Percentiles rank a stretch among this genome's conserved stretches.
These are phyloP conservation scores for Leccinellum albellum DNA, from an alignment of 768 basidiomycete species.

Conservation along the genomic window DNA sequence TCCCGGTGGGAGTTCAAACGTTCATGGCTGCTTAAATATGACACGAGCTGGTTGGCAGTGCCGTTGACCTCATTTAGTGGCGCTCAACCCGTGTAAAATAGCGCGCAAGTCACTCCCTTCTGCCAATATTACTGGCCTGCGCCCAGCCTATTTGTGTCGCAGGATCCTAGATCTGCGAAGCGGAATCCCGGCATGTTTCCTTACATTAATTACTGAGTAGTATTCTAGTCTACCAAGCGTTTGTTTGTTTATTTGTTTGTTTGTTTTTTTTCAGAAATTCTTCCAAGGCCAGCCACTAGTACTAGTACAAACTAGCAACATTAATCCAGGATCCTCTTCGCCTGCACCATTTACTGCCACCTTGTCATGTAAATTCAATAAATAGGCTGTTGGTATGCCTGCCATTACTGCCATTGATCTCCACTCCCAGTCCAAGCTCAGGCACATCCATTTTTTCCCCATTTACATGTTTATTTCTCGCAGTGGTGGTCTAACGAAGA, in stretches of 20 bases:
- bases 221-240: not conserved
- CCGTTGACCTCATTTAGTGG: constrained; percentile 1
- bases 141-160: not conserved
- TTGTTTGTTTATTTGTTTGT: too few species aligned
- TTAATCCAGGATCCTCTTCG: too few species aligned
- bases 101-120: not conserved
- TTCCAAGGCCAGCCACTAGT: not conserved
- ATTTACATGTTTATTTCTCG: too few species aligned
- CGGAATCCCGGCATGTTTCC: not conserved
- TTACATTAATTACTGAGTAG: not conserved
- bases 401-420: too few species aligned
- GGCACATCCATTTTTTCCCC: too few species aligned
- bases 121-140: not conserved
- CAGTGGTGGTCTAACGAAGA: too few species aligned
- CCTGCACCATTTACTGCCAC: too few species aligned
- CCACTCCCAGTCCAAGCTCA: too few species aligned
- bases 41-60: not conserved
- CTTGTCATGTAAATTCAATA: too few species aligned
- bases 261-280: not conserved
- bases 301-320: too few species aligned
- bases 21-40: constrained; percentile 8
- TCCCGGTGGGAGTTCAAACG: not conserved
- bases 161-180: not conserved
- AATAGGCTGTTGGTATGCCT: too few species aligned
- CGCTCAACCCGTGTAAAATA: constrained; percentile 7